Evolutionary conservation across 257 asterid species (phyloP).

Genomic region (Solanum corneliomulleri): DNA sequence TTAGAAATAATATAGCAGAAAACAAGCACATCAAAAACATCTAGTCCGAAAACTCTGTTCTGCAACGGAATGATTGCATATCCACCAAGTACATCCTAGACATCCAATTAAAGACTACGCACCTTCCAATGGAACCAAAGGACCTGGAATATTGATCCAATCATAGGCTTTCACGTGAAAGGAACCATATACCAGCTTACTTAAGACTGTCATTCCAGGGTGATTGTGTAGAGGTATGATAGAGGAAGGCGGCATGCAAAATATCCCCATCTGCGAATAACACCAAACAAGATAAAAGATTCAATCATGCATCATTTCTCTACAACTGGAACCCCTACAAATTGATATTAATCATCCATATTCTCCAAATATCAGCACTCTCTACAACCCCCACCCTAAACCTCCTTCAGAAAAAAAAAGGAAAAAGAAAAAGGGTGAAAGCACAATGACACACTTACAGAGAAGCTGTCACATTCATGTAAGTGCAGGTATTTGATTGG

Average conservation of each 20-base stretch:
- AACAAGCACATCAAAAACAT: not conserved
- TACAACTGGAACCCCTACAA: not conserved
- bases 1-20: not conserved
- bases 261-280: slow-evolving; percentile 83
- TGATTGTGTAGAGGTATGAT: slow-evolving; percentile 96
- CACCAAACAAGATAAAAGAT: not conserved
- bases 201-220: slow-evolving; percentile 99
- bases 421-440: not conserved
- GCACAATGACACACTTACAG: slow-evolving; percentile 43
- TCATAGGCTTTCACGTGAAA: slow-evolving; percentile 80
- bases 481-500: slow-evolving; percentile 76
- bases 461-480: slow-evolving; percentile 81
- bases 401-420: not conserved
- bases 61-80: not conserved
- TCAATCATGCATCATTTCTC: not conserved
- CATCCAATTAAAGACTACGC: slow-evolving; percentile 2
- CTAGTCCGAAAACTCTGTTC: not conserved
- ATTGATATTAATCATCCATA: slow-evolving; percentile 2
- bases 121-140: slow-evolving; percentile 73
- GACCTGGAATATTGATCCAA: slow-evolving; percentile 71
- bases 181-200: slow-evolving; percentile 94
- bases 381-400: not conserved
- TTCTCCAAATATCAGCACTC: not conserved
- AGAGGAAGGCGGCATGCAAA: slow-evolving; percentile 93
- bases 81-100: not conserved